Base-by-base conservation (phyloP, 805 yeast genomes). In the Ogataea nitratoaversa region DNA sequence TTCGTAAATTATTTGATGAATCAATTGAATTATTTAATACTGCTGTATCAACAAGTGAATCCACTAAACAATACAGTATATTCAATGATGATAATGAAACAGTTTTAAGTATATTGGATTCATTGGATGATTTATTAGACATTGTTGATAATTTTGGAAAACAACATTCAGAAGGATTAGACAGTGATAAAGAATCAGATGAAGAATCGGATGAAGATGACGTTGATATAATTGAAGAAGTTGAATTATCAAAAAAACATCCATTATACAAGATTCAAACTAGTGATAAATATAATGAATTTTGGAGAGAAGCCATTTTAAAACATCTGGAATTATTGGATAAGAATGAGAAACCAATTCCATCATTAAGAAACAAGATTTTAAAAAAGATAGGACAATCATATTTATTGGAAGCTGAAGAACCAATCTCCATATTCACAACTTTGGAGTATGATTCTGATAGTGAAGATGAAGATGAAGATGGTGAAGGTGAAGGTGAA, bases 71-170 rank as follows among this genome's bases (percentile, higher is more conserved):
- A 35, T 60, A 17, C 47, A 18, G 23, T 2, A 17, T 51, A 8
- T 47, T 55, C 24, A 46, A 51, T 24, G 53, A 59, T 41, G 56
- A 57, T 1, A 55, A 65, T 40, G 39, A 30, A 24, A 24, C 19
- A 5, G 62, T 70, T 36, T 64, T 74, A 42, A 80, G 76, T 41
- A 68, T 75, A 24, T 64, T 84, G 47, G 74, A 76, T 39, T 69
- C 77, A 1, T 63, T 81, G 34, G 85, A 84, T 56, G 91, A 83
- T 56, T 63, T 83, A 44, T 60, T 84, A 24, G 90, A 83, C 41
- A 75, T 84, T 44, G 68, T 81, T 24, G 78, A 76, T 46, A 76
- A 78, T 53, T 83, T 84, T 46, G 90, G 88, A 20, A 66, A 69
- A 32, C 72, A 74, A 35, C 67, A 72, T 19, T 74, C 69, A 23